Evolutionary conservation across 2,329 filamentous ascomycete species (phyloP).

Genomic region (Aspergillus neotritici): DNA sequence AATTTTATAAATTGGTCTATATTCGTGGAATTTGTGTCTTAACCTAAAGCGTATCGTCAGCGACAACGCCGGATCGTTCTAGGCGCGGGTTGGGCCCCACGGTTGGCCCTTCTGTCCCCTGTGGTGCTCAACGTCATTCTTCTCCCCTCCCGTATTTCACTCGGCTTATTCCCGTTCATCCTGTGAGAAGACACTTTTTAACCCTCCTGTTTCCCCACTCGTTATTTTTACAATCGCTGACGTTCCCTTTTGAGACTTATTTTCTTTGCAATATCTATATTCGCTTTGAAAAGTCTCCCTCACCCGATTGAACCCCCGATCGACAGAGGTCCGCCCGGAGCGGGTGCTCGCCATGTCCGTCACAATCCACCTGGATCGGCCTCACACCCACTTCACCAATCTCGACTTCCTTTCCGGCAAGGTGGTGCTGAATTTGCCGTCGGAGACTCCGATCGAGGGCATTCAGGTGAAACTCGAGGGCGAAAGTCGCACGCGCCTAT

Average conservation of each 20-base stretch:
- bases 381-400: slow-evolving; percentile 44
- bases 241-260: neutral
- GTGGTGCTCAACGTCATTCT: slow-evolving; percentile 9
- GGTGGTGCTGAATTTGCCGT: slow-evolving; percentile 38
- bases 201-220: slow-evolving; percentile 1
- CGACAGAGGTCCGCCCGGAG: neutral
- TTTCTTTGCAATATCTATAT: no score
- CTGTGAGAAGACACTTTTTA: no score
- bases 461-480: slow-evolving; percentile 48
- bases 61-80: slow-evolving; percentile 4
- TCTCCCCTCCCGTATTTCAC: slow-evolving; percentile 3
- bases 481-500: slow-evolving; percentile 43
- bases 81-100: slow-evolving; percentile 8
- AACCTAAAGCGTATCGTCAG: no score
- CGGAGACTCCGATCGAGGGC: slow-evolving; percentile 40
- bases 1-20: no score
- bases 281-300: no score
- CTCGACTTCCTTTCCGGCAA: slow-evolving; percentile 44
- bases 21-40: no score
- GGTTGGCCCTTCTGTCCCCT: slow-evolving; percentile 3
- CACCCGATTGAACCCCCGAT: no score
- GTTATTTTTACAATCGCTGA: neutral
- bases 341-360: slow-evolving; percentile 39
- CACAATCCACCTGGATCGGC: slow-evolving; percentile 40
- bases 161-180: slow-evolving; percentile 3